Conservation (phyloP, 495 filamentous ascomycete species). For the Annulohypoxylon nitens region DNA sequence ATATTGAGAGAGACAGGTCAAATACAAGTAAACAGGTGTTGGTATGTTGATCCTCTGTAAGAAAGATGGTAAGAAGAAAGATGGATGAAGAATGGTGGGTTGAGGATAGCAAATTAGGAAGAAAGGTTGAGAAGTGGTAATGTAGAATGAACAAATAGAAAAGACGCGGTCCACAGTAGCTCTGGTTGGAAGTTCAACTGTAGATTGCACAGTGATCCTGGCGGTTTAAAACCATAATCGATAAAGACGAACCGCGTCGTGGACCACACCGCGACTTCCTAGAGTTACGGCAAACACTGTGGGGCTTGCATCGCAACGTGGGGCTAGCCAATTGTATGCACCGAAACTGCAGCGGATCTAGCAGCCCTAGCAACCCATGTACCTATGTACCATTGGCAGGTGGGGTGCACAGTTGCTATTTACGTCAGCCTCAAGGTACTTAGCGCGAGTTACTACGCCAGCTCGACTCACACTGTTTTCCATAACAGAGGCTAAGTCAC, state of each 20-base stretch:
- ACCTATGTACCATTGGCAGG: neutral
- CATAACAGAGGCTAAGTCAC: conserved; percentile 3
- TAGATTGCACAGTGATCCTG: neutral
- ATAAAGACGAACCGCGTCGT: conserved; percentile 45
- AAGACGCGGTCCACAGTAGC: neutral
- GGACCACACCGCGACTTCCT: conserved; percentile 44
- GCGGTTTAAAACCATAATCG: conserved; percentile 26
- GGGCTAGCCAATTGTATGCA: conserved; percentile 30
- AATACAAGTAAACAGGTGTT: neutral
- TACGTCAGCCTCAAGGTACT: neutral
- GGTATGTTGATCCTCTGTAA: neutral
- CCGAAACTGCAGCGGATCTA: neutral
- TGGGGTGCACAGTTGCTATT: neutral
- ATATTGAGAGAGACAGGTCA: neutral
- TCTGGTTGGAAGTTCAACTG: conserved; percentile 1
- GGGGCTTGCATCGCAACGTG: conserved; percentile 16
- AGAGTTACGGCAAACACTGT: conserved; percentile 6
- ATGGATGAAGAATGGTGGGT: neutral
- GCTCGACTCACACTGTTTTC: neutral
- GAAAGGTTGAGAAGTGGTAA: neutral
- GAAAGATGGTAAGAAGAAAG: neutral
- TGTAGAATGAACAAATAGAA: neutral
- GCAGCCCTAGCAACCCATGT: neutral
- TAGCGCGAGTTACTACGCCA: neutral
- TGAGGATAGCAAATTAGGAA: neutral